A percentile compares a stretch with the other conserved stretches of the same genome.
phyloP scores from a whole-genome alignment of 2,329 filamentous ascomycete species.

The Fusarium mangiferae region DNA sequence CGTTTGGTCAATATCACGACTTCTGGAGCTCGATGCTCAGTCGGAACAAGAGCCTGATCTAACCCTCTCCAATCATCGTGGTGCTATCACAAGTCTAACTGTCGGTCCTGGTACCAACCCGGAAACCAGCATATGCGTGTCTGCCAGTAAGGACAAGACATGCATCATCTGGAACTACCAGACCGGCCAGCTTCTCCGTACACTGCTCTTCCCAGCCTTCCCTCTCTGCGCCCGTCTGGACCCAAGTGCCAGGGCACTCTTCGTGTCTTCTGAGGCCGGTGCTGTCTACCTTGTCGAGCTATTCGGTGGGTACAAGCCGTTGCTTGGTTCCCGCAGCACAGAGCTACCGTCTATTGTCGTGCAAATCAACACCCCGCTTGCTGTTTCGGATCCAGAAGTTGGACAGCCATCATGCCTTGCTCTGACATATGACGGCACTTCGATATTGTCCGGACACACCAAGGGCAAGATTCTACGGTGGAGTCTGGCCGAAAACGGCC shows the following conservation, averaged over 20 bases:
- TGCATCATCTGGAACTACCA: constrained; percentile 94
- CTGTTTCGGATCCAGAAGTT: constrained; percentile 68
- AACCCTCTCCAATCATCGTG: constrained; percentile 81
- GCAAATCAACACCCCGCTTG: constrained; percentile 64
- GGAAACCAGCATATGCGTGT: constrained; percentile 84
- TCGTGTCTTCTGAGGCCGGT: constrained; percentile 82
- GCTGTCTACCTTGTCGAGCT: constrained; percentile 84
- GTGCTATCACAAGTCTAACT: constrained; percentile 73
- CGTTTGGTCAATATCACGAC: constrained; percentile 84
- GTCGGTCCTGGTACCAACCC: constrained; percentile 73
- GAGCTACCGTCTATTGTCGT: constrained; percentile 68
- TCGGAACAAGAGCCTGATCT: constrained; percentile 75
- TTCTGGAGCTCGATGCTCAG: constrained; percentile 70
- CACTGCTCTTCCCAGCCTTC: constrained; percentile 79
- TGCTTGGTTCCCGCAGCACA: constrained; percentile 63
- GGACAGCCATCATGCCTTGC: constrained; percentile 75
- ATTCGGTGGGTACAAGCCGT: constrained; percentile 62
- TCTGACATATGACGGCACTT: constrained; percentile 84
- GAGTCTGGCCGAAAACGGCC: constrained; percentile 78
- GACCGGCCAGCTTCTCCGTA: constrained; percentile 79
- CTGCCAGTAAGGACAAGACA: constrained; percentile 85
- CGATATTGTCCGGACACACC: constrained; percentile 81
- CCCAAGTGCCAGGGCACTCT: constrained; percentile 84
- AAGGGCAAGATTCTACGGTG: constrained; percentile 83
- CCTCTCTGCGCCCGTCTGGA: constrained; percentile 82